Base-by-base conservation (phyloP, 768 basidiomycete species). In the Rhodocollybia butyracea region DNA sequence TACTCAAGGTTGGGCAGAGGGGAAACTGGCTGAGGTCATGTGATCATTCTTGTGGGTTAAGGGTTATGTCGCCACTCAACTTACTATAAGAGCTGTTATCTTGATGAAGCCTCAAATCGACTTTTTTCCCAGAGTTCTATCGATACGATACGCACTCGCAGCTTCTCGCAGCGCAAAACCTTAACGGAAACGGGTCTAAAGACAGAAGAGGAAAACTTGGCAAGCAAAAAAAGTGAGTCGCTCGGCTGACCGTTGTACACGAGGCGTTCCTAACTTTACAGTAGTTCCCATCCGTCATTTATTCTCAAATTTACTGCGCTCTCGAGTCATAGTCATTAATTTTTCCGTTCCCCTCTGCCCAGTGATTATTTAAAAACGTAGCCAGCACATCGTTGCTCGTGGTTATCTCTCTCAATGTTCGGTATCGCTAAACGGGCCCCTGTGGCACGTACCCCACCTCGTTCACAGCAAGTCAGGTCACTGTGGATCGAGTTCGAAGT, bases 391-490 rank as follows among this genome's bases (percentile, higher is more conserved):
- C 19, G 6, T 40, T 38, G 17, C 39, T 11, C 38, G 5, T 36
- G 39, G 1, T 41, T 41, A 26, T 42, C 19, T n/a, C 51, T 3
- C 34, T 40, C 38, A 13, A 41, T 43, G 51, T 50, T 50, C 32
- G 32, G 48, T 26, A 50, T 50, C 2, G 34, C 48, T 27, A 50
- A 50, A 50, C 36, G 48, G 48, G 32, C 48, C 2, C 21, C 34
- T 48, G 46, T 48, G 34, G 48, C 48, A 4, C 48, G 48, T 22
- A 22, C 51, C 40, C 39, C 31, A 27, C 27, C 41, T 43, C 31
- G 31, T 8, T 54, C 53, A 19, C 32, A 30, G 17, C 53, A 61
- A 59, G 51, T 67, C 61, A 53, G 55, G n/a, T 12, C 19, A 19
- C 55, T 56, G 5, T 51, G 46, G 55, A 30, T 50, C 34, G 46